These are phyloP conservation scores for Solanum etuberosum DNA, from an alignment of 257 asterid species.

Conservation along the genomic window DNA sequence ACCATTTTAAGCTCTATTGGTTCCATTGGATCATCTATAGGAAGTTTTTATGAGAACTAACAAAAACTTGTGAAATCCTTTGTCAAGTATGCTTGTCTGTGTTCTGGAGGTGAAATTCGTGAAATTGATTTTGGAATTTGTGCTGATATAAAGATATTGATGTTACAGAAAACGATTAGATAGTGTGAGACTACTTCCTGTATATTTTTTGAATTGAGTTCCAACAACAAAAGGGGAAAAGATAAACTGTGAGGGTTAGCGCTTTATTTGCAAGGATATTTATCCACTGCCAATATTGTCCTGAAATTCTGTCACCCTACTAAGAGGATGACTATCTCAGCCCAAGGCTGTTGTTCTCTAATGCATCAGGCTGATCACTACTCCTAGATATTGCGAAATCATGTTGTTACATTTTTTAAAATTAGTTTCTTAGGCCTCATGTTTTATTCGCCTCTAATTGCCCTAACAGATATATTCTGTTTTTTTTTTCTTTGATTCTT, in stretches of 20 bases:
- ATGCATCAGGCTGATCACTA: background rate
- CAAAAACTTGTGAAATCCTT: background rate
- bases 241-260: background rate
- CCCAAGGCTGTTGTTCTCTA: background rate
- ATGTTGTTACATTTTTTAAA: background rate
- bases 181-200: background rate
- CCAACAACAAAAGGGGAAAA: background rate
- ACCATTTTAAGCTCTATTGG: background rate
- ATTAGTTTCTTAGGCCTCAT: background rate
- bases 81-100: background rate
- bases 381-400: background rate
- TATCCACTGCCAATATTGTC: background rate
- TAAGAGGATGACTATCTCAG: background rate
- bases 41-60: background rate
- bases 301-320: background rate
- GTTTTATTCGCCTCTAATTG: background rate
- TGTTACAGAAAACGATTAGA: background rate
- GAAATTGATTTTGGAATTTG: background rate
- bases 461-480: no score
- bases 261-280: background rate
- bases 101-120: background rate
- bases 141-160: background rate
- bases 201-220: background rate
- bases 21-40: background rate
- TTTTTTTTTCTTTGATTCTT: background rate